Base-by-base conservation (phyloP, 1,139 yeast genomes). In the Suhomyces terraborum region DNA sequence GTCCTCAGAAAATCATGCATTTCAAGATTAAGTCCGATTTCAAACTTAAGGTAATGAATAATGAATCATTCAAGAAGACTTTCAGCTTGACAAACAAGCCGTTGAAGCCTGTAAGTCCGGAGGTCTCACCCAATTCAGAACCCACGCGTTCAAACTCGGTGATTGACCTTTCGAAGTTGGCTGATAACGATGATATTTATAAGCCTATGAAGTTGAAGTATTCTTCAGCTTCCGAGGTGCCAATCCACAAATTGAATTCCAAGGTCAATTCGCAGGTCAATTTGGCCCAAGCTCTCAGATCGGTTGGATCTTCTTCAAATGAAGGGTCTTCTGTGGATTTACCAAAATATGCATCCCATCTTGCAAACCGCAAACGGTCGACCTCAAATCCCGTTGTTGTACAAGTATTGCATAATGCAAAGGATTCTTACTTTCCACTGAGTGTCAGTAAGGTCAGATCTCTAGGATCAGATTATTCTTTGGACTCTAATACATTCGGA, bases 81-180 rank as follows among this genome's bases (percentile, higher is more conserved):
- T 73, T 62, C 43, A 56, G 56, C 46, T 50, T 73, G 19, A 47
- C 54, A 9, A 58, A 61, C 33, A 69, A 59, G 18, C 77, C 77
- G 0, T 36, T 44, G 12, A 57, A 55, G 34, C 75, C 75, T 4
- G 58, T 67, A 1, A 62, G 73, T 25, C 78, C 78, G 2, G 75
- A 69, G 37, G 71, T 73, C 2, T 68, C 75, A 8, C 78, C 78
- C 6, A 64, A 54, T 35, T 67, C 75, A 1, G 73, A 67, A 43
- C 77, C 78, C 5, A 66, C 75, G 7, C 54, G 74, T 42, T 58
- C 62, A 32, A 73, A 73, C 46, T 69, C 75, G 4, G 72, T 71
- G 8, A 67, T 73, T 22, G 76, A 73, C 51, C 60, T 73, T 40
- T 58, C 70, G 20, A 69, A 70, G 44, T 52, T 73, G 35, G 38